A percentile compares a stretch with the other conserved stretches of the same genome.
Evolutionary conservation across 441 rosid species (phyloP).

Genomic region (Pelargonium australe): DNA sequence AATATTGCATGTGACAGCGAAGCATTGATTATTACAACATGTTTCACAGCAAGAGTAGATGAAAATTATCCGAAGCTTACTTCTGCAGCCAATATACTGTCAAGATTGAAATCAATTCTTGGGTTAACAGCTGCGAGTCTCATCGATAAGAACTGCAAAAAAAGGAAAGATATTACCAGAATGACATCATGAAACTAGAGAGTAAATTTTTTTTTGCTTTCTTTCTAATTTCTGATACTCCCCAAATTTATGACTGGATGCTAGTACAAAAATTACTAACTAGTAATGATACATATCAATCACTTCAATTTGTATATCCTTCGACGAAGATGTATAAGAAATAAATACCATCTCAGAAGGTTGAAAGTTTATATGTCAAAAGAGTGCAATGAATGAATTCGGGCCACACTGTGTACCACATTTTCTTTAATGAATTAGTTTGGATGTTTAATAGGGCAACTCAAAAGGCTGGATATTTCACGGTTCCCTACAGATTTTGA

Average conservation of each 20-base stretch:
- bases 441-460: background rate
- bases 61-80: slow-evolving; percentile 41
- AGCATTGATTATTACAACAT: background rate
- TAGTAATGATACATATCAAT: background rate
- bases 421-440: background rate
- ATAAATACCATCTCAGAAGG: background rate
- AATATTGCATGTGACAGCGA: background rate
- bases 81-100: slow-evolving; percentile 58
- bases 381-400: background rate
- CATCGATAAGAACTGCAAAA: slow-evolving; percentile 81
- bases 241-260: background rate
- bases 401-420: background rate
- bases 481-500: background rate
- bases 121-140: slow-evolving; percentile 88
- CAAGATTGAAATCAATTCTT: slow-evolving; percentile 72
- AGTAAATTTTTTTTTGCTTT: background rate
- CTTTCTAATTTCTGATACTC: background rate
- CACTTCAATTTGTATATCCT: background rate
- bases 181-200: slow-evolving; percentile 17
- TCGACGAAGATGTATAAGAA: background rate
- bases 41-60: slow-evolving; percentile 12
- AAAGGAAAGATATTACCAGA: slow-evolving; percentile 17
- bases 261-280: too few relatives aligned
- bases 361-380: background rate
- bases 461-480: background rate